Conservation (phyloP, 345 rosid genomes). For the thale cress (Arabidopsis thaliana) region TAIR10.1 NC_003076.8:8269001-8269500, state of each 20-base stretch:
- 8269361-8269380: slow-evolving; percentile 73
- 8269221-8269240: slow-evolving; percentile 78
- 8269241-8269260: slow-evolving; percentile 65
- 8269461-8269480: background rate
- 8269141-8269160: background rate
- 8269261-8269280: slow-evolving; percentile 87
- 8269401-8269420: slow-evolving; percentile 85
- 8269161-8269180: slow-evolving; percentile 9
- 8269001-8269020: slow-evolving; percentile 13
- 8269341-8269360: slow-evolving; percentile 33
- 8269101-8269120: slow-evolving; percentile 56
- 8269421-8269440: slow-evolving; percentile 81
- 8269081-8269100: slow-evolving; percentile 74
- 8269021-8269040: slow-evolving; percentile 99
- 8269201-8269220: slow-evolving; percentile 80
- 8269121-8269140: background rate
- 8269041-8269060: slow-evolving; percentile 93
- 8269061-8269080: slow-evolving; percentile 82
- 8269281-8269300: slow-evolving; percentile 26
- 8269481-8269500: slow-evolving; percentile 15
- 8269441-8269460: background rate
- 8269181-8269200: slow-evolving; percentile 85
- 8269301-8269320: background rate
- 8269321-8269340: slow-evolving; percentile 40
- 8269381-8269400: slow-evolving; percentile 84